Conservation (phyloP, 2,329 filamentous ascomycete genomes). For the Aciculosporium take region DNA sequence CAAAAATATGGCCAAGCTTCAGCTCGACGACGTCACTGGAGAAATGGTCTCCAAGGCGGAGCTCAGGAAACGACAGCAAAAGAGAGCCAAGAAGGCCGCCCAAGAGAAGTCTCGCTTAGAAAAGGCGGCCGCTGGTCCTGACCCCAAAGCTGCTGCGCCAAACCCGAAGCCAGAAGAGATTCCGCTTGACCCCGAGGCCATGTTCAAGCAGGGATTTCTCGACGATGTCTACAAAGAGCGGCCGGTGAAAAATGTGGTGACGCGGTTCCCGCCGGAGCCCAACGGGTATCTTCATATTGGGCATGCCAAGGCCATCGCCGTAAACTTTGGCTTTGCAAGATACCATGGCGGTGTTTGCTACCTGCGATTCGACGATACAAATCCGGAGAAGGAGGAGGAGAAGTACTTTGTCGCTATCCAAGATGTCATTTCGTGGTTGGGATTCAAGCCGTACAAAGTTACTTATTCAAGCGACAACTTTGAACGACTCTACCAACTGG, state of each 20-base stretch:
- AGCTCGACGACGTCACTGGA: conserved; percentile 48
- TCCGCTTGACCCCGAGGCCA: conserved; percentile 41
- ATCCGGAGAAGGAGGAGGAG: conserved; percentile 85
- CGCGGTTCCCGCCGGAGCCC: conserved; percentile 72
- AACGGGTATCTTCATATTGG: conserved; percentile 92
- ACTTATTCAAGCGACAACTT: conserved; percentile 86
- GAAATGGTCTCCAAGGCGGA: conserved; percentile 50
- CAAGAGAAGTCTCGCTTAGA: conserved; percentile 61
- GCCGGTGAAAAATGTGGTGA: conserved; percentile 46
- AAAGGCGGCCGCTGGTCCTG: conserved; percentile 54
- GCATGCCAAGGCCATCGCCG: conserved; percentile 86
- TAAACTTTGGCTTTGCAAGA: conserved; percentile 91
- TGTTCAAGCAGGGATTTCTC: conserved; percentile 72
- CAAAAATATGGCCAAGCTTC: conserved; percentile 39
- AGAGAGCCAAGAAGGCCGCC: conserved; percentile 42
- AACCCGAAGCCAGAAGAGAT: conserved; percentile 21
- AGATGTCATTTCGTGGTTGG: conserved; percentile 77
- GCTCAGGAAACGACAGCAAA: conserved; percentile 44
- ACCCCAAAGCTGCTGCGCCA: conserved; percentile 21
- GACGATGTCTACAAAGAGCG: conserved; percentile 56
- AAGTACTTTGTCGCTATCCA: conserved; percentile 79
- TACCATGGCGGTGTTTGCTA: conserved; percentile 52
- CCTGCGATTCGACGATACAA: conserved; percentile 75
- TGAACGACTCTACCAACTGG: conserved; percentile 66
- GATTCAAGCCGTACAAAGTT: conserved; percentile 33